A percentile compares a stretch with the other conserved stretches of the same genome.
Conservation (phyloP, 2,329 filamentous ascomycete genomes). For the Fusarium multiceps region DNA sequence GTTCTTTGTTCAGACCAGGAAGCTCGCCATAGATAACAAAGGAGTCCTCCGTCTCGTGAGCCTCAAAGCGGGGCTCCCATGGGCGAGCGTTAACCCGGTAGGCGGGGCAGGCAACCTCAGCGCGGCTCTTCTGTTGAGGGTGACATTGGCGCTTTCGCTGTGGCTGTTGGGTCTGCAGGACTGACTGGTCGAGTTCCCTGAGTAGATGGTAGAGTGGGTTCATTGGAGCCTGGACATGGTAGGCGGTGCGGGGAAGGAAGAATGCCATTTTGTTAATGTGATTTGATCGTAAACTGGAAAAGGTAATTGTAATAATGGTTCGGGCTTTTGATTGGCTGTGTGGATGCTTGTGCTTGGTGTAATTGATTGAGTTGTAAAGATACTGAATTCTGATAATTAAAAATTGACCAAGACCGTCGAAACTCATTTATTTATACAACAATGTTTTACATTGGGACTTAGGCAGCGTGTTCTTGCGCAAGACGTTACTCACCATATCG, state of each 20-base stretch:
- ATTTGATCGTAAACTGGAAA: not conserved
- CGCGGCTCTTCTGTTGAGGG: slow-evolving; percentile 8
- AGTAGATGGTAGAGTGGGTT: slow-evolving; percentile 27
- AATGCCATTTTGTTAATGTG: slow-evolving; percentile 18
- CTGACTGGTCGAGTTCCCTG: slow-evolving; percentile 21
- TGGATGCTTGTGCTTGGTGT: not conserved
- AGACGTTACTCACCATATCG: slow-evolving; percentile 12
- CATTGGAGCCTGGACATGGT: slow-evolving; percentile 10
- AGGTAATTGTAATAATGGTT: not conserved
- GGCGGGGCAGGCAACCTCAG: slow-evolving; percentile 40
- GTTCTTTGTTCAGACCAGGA: slow-evolving; percentile 76
- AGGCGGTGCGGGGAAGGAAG: slow-evolving; percentile 25
- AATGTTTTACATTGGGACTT: fast-evolving
- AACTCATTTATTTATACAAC: slow-evolving; percentile 4
- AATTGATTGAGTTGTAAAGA: not conserved
- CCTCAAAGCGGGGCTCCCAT: slow-evolving; percentile 18
- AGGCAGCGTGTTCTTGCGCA: slow-evolving; percentile 12
- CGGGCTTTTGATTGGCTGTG: not conserved
- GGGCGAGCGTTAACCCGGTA: not conserved
- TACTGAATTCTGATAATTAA: slow-evolving; percentile 1
- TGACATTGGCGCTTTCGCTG: slow-evolving; percentile 26
- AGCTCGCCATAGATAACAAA: slow-evolving; percentile 84
- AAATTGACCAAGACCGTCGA: not conserved
- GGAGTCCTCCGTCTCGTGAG: slow-evolving; percentile 55
- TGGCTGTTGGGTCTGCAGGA: slow-evolving; percentile 13